Evolutionary conservation across 495 filamentous ascomycete genomes (phyloP), one percentile per base, ranked within the genome.

Genomic region (Podospora fimiseda): DNA sequence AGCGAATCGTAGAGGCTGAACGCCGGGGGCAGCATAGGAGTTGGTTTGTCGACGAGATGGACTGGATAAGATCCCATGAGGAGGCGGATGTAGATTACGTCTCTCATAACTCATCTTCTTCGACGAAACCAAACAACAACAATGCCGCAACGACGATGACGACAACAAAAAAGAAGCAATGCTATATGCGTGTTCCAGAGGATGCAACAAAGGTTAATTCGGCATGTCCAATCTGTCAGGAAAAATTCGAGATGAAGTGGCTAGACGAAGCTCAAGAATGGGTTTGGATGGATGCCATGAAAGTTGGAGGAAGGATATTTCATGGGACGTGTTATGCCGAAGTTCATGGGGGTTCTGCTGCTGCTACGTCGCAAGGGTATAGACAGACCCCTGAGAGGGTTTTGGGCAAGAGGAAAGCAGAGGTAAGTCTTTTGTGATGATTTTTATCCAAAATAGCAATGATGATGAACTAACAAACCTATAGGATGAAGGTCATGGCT

Each of bases 41-140:
- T 66, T 96, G 89, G 89, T 95, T 93, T 65, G 85, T 95, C 43
- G 89, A 90, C 63, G 89, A 95, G 73, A 72, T 87, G 78, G 91
- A 95, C 64, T 96, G 91, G 91, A 89, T 95, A 52, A 85, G 84
- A 61, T 88, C 84, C 30, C 78, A 82, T 3, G 91, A 95, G 61
- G 77, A 77, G 18, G 79, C 82, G 43, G 89, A 95, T 52, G 80
- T 82, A 21, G 77, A 80, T 52, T 65, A 74, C 61, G 50, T 66
- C 4, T 70, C 51, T 18, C 50, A 71, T 37, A 7, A n/a, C n/a
- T n/a, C n/a, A n/a, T 42, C 2, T n/a, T 27, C 40, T 46, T 19
- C 5, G 21, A 15, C 46, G 15, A 23, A 14, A 19, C 19, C 16
- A 18, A 14, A 7, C 16, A 14, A n/a, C 16, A 20, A 20, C 42